Evolutionary conservation across 352 stramenopile species (phyloP).

Genomic region (Pythium plurisporium): DNA sequence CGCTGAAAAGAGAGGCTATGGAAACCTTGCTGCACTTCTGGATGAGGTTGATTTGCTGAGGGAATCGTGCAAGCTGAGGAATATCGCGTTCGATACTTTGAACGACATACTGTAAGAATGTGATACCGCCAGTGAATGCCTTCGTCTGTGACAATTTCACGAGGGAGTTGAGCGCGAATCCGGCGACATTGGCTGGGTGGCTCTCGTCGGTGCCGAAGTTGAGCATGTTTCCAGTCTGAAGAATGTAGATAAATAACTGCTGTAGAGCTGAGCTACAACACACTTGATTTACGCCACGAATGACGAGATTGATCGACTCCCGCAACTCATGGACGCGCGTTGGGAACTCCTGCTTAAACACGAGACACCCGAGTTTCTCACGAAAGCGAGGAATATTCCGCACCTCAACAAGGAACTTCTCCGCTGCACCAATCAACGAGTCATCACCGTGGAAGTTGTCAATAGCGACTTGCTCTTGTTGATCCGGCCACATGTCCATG

Average conservation of each 20-base stretch:
- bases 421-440: conserved; percentile 49
- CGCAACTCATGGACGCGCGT: conserved; percentile 69
- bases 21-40: conserved; percentile 70
- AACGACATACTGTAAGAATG: conserved; percentile 84
- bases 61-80: conserved; percentile 65
- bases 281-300: conserved; percentile 71
- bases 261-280: conserved; percentile 66
- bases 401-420: conserved; percentile 78
- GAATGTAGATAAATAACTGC: conserved; percentile 85
- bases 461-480: conserved; percentile 65
- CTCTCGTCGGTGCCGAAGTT: conserved; percentile 66
- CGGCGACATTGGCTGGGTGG: conserved; percentile 36
- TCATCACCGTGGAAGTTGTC: conserved; percentile 63
- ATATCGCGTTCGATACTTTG: conserved; percentile 81
- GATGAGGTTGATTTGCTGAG: conserved; percentile 74
- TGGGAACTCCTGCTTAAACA: conserved; percentile 85
- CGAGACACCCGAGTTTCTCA: conserved; percentile 66
- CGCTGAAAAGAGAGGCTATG: conserved; percentile 50
- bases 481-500: conserved; percentile 84
- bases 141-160: conserved; percentile 87
- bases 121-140: conserved; percentile 75
- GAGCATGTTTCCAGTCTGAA: conserved; percentile 71
- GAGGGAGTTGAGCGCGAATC: conserved; percentile 73
- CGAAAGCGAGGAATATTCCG: conserved; percentile 61
- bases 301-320: conserved; percentile 74